Evolutionary conservation across 345 rosid species (phyloP), one percentile per base, ranked within the genome.

Genomic region (Hypericum perforatum): DNA sequence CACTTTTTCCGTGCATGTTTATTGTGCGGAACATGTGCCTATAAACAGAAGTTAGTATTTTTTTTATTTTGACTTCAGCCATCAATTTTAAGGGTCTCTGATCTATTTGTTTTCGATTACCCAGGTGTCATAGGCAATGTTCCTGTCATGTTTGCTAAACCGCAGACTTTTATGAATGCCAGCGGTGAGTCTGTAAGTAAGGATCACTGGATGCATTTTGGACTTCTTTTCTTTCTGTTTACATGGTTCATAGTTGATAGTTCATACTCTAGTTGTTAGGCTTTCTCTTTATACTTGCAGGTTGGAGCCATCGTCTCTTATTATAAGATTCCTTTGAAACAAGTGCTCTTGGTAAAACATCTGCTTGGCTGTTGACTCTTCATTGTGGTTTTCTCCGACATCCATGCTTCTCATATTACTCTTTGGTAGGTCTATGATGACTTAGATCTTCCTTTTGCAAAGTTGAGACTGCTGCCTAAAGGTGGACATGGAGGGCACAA

Each of bases 401-500:
- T 29, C 16, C n/a, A 56, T 48, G 37, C 43, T 49, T 39, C 53
- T 45, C 50, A 36, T 14, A 42, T 8, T 57, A 62, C 9, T 52
- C 43, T 65, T 51, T 11, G 59, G 41, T 75, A 92, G 97, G 50
- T 92, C 59, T 92, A 78, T 71, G 98, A 92, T 61, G 98, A 92
- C 73, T 65, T 92, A 46, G 98, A 92, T 78, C 75, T 92, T 59
- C 94, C 98, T 43, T 88, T 92, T 70, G 94, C 81, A 37, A 88
- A 83, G 73, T 56, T 92, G 62, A 82, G 95, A 56, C 66, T 92
- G 58, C 63, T 92, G 75, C 98, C 98, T 13, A 92, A 92, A 80
- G 98, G 98, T 62, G 98, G 98, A 56, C 98, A 88, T 63, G 97
- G 98, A 14, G 98, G 98, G 53, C 95, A 92, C 59, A 92, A 88